Base-by-base conservation (phyloP, 192 early-diverging fungal genomes). In the Dispira parvispora region DNA sequence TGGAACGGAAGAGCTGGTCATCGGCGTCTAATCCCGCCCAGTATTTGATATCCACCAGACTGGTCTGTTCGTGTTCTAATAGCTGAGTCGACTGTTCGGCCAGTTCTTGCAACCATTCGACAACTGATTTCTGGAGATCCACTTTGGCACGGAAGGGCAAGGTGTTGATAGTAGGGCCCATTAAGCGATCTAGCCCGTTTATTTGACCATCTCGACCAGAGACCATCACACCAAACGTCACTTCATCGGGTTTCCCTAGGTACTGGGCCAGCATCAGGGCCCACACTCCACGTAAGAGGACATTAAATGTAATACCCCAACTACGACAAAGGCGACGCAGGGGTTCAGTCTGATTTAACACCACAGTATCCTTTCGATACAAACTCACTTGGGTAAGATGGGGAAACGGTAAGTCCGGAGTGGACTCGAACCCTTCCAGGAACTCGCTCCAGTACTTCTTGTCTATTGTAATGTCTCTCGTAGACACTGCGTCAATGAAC, bases 161-260 rank as follows among this genome's bases (percentile, higher is more conserved):
- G 5, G 55, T 57, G 28, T 57, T 57, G 28, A 57, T n/a, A 8
- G 26, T 32, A 8, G 38, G 9, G 0, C 55, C 55, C 26, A 57
- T 26, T 26, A 57, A 38, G 5, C 21, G 13, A 32, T 57, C 55
- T 11, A 57, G 26, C 6, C 55, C 55, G 5, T 1, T 9, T 14
- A 57, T 16, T 57, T 26, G 55, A n/a, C 26, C 26, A 28, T 57
- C 38, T 2, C 55, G 55, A 16, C 55, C 55, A 16, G 55, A 57
- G 18, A 57, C 28, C 26, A 57, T 11, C 55, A 27, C 27, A 9
- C 55, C 55, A 28, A 57, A 57, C 27, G 55, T 57, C 5, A 57
- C 55, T 18, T 57, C 55, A 27, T 27, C 27, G 11, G 55, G 26
- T 9, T 57, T 18, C 11, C 55, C 55, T 26, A 57, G 23, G 28